Evolutionary conservation across 345 rosid species (phyloP).

Genomic region (Acer negundo): DNA sequence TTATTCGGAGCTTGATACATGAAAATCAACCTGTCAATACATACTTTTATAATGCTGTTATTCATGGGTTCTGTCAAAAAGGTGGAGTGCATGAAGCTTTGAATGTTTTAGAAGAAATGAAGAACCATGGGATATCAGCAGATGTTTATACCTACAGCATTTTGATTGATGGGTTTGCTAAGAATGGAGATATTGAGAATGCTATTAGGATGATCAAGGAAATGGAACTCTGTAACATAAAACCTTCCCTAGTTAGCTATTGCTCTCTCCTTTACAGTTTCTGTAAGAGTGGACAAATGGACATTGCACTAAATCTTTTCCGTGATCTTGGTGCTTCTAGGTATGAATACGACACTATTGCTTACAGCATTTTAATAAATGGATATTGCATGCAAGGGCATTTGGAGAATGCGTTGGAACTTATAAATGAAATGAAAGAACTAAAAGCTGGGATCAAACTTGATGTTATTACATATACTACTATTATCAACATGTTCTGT

Average conservation of each 20-base stretch:
- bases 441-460: conserved; percentile 43
- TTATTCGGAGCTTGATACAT: conserved; percentile 28
- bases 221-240: conserved; percentile 33
- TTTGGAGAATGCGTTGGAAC: conserved; percentile 41
- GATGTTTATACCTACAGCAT: conserved; percentile 52
- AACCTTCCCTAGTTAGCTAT: conserved; percentile 46
- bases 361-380: conserved; percentile 39
- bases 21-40: conserved; percentile 32
- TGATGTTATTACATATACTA: conserved; percentile 36
- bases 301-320: conserved; percentile 28
- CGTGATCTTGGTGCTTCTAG: conserved; percentile 33
- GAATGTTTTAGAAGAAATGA: conserved; percentile 53
- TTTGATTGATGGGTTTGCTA: conserved; percentile 52
- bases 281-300: conserved; percentile 37
- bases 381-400: conserved; percentile 38
- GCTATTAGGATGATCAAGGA: conserved; percentile 41
- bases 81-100: conserved; percentile 38
- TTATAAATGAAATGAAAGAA: conserved; percentile 34
- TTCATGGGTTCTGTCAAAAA: conserved; percentile 50
- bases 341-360: conserved; percentile 34
- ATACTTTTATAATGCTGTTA: conserved; percentile 56
- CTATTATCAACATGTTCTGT: conserved; percentile 42
- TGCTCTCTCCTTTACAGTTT: conserved; percentile 36
- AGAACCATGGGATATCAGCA: conserved; percentile 32
- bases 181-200: conserved; percentile 38